A percentile compares a stretch with the other conserved stretches of the same genome.
phyloP scores from a whole-genome alignment of 176 grass and related monocot genomes.

The Raddia distichophylla region DNA sequence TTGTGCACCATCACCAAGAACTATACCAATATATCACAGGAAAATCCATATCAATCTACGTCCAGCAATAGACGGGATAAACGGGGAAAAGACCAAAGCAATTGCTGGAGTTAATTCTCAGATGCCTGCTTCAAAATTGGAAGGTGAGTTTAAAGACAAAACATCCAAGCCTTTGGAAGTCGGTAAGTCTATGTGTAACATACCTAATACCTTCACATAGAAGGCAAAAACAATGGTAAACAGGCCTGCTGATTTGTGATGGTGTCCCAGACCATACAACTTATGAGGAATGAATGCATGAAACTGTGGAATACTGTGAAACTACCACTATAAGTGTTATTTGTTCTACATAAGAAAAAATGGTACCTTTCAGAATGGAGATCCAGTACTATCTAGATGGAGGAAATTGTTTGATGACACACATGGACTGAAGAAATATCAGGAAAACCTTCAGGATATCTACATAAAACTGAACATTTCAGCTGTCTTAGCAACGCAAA shows the following conservation, averaged over 20 bases:
- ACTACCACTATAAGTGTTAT: background rate
- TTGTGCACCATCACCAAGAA: no score
- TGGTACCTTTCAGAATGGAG: background rate
- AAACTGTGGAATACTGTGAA: slow-evolving; percentile 11
- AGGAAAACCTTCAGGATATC: slow-evolving; percentile 22
- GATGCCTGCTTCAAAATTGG: slow-evolving; percentile 36
- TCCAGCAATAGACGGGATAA: no score
- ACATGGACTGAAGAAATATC: slow-evolving; percentile 35
- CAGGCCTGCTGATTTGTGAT: background rate
- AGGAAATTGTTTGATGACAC: background rate
- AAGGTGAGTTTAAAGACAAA: background rate
- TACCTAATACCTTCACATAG: slow-evolving; percentile 34
- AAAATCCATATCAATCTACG: no score
- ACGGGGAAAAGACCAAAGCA: no score
- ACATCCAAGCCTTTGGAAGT: slow-evolving; percentile 37
- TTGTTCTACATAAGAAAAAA: slow-evolving; percentile 23
- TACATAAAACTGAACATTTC: slow-evolving; percentile 26
- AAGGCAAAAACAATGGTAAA: slow-evolving; percentile 27
- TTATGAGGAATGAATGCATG: slow-evolving; percentile 21
- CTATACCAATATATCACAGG: no score
- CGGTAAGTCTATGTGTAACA: slow-evolving; percentile 43
- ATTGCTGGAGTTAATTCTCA: no score
- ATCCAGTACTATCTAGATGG: slow-evolving; percentile 21
- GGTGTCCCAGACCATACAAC: slow-evolving; percentile 17
- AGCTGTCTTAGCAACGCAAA: slow-evolving; percentile 19